Base-by-base conservation (phyloP, 2,329 filamentous ascomycete species). In the Dactylella cylindrospora region DNA sequence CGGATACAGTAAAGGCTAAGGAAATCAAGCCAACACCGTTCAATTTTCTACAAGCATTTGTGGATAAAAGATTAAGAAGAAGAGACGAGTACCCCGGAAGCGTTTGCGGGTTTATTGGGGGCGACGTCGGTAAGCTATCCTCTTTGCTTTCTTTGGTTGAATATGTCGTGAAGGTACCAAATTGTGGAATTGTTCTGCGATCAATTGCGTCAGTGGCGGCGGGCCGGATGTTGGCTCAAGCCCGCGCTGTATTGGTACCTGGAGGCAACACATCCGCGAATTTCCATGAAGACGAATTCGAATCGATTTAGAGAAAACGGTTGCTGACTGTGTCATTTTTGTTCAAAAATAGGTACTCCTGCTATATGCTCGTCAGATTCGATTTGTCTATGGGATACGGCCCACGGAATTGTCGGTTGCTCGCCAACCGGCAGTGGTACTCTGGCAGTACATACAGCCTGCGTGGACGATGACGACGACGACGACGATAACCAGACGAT, bases 41-140 rank as follows among this genome's bases (percentile, higher is more conserved):
- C 32, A 54, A 62, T 45, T 54, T 62, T 33, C 31, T 54, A 5
- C 57, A 62, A 26, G 43, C 25, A 3, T 54, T 62, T 40, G 57
- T 62, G 13, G 57, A 62, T n/a, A 47, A 38, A n/a, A 41, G 57
- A n/a, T 28, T 62, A 25, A 54, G 49, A 38, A 62, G 50, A 26
- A 44, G 57, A 29, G 49, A 38, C 10, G 49, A 54, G 6, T 62
- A 54, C 28, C 57, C 57, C 2, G 43, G 51, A n/a, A 62, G 44
- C 23, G 57, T 62, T 6, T 62, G 57, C 28, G 57, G 57, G 3
- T 62, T 62, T 12, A 50, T 62, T 33, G 57, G 57, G 8, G 57
- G 57, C 8, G 31, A 50, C 25, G 57, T 54, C 35, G 57, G 57
- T 62, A 62, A 32, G 57, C 50, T 8, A 15, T 25, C 8, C 5